A percentile compares a stretch with the other conserved stretches of the same genome.
phyloP scores from a whole-genome alignment of 495 filamentous ascomycete species.

The Bacidia gigantensis region DNA sequence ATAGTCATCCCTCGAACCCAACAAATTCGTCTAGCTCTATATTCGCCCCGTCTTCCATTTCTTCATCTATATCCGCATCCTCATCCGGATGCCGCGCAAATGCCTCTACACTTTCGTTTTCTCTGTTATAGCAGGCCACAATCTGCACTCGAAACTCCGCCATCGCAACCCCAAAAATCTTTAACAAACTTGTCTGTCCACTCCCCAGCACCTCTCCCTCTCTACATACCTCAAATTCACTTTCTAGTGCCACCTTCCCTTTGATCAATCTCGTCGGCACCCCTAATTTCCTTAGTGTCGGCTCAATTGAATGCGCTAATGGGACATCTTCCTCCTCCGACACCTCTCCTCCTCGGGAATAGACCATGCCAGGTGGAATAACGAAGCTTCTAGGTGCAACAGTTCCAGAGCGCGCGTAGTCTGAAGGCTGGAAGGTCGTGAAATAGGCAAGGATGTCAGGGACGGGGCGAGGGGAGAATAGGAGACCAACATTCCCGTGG shows the following conservation, averaged over 20 bases:
- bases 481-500: constrained; percentile 68
- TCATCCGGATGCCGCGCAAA: constrained; percentile 30
- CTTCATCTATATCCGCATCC: neutral
- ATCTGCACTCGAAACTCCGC: constrained; percentile 76
- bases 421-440: constrained; percentile 46
- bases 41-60: neutral
- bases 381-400: constrained; percentile 56
- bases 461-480: constrained; percentile 70
- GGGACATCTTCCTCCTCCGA: constrained; percentile 70
- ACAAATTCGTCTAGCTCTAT: neutral
- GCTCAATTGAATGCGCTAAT: constrained; percentile 74
- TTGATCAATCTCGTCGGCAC: constrained; percentile 78
- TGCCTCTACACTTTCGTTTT: constrained; percentile 30
- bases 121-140: constrained; percentile 44
- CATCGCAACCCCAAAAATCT: constrained; percentile 80
- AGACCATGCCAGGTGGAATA: constrained; percentile 65
- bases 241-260: constrained; percentile 74
- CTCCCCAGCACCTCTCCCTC: constrained; percentile 73
- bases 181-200: constrained; percentile 80
- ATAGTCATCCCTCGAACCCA: neutral
- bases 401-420: constrained; percentile 83
- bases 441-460: constrained; percentile 54
- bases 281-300: constrained; percentile 69
- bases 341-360: constrained; percentile 63
- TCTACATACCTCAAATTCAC: constrained; percentile 62